phyloP scores from a whole-genome alignment of 2,329 filamentous ascomycete species.

The Talaromyces marneffei region DNA sequence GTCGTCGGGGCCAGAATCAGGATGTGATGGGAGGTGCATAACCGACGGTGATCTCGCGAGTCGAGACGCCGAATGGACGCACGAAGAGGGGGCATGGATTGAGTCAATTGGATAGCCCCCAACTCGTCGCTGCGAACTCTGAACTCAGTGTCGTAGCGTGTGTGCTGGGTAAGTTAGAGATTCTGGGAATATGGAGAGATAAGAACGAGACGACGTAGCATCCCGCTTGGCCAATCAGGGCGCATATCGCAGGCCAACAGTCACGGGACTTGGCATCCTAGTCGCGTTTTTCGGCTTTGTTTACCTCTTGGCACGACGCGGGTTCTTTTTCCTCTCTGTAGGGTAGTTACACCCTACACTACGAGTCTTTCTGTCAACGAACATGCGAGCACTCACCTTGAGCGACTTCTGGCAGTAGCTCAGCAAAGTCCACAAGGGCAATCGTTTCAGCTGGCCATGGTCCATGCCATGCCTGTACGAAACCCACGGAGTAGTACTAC shows the following conservation, averaged over 20 bases:
- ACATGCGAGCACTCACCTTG: not conserved
- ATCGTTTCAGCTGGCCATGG: not conserved
- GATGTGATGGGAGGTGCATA: not conserved
- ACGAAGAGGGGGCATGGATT: not conserved
- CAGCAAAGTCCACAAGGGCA: not conserved
- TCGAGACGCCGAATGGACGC: not conserved
- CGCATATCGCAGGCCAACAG: not conserved
- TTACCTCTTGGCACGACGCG: slow-evolving; percentile 12
- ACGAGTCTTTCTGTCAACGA: not conserved
- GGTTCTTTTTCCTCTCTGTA: not conserved
- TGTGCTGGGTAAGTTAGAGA: too few relatives aligned
- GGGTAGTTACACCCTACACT: too few relatives aligned
- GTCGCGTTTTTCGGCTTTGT: slow-evolving; percentile 9
- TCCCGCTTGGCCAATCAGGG: not conserved
- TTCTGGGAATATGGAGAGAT: not conserved
- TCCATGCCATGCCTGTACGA: not conserved
- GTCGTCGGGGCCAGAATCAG: not conserved
- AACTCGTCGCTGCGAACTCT: not conserved
- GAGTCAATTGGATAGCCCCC: not conserved
- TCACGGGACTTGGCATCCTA: slow-evolving; percentile 12
- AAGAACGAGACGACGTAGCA: not conserved
- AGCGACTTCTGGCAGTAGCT: not conserved
- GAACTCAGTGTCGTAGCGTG: too few relatives aligned
- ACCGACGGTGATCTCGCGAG: not conserved
- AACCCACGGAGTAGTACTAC: not conserved